These are phyloP conservation scores for Brassica balearica DNA, from an alignment of 441 rosid genomes.

Conservation along the genomic window DNA sequence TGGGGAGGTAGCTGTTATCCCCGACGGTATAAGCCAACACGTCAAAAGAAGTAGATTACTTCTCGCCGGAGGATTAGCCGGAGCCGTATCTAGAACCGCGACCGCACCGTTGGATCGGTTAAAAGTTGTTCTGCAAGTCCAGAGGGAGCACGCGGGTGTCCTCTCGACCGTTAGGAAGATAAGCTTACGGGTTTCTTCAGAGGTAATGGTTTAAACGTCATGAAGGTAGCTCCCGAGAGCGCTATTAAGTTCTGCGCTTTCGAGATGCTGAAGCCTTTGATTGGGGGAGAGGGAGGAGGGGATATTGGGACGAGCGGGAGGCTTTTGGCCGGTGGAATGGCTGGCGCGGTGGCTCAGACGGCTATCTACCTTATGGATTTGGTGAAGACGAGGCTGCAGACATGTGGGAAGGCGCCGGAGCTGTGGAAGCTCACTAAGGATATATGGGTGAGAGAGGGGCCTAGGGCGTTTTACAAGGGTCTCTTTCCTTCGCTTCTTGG, in stretches of 20 bases:
- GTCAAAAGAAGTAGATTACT: conserved; percentile 76
- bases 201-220: conserved; percentile 92
- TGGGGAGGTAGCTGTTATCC: conserved; percentile 95
- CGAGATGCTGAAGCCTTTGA: conserved; percentile 74
- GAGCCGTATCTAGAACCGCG: conserved; percentile 96
- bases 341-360: conserved; percentile 94
- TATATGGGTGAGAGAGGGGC: conserved; percentile 90
- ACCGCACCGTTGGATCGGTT: conserved; percentile 95
- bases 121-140: conserved; percentile 92
- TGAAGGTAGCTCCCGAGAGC: conserved; percentile 99
- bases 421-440: conserved; percentile 70
- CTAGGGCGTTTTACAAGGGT: conserved; percentile 95
- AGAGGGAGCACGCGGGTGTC: conserved; percentile 60
- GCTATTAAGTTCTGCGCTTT: conserved; percentile 92
- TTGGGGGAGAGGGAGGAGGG: conserved; percentile 53
- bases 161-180: conserved; percentile 73
- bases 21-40: conserved; percentile 90
- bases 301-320: conserved; percentile 77
- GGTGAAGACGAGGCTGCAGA: conserved; percentile 91
- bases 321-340: conserved; percentile 90
- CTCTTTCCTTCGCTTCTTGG: conserved; percentile 94
- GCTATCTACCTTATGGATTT: conserved; percentile 92
- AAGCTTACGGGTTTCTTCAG: conserved; percentile 85
- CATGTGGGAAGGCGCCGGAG: conserved; percentile 73
- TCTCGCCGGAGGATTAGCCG: conserved; percentile 95